Conservation (phyloP, 192 early-diverging fungal species). For the Chytriomyces sp. region DNA sequence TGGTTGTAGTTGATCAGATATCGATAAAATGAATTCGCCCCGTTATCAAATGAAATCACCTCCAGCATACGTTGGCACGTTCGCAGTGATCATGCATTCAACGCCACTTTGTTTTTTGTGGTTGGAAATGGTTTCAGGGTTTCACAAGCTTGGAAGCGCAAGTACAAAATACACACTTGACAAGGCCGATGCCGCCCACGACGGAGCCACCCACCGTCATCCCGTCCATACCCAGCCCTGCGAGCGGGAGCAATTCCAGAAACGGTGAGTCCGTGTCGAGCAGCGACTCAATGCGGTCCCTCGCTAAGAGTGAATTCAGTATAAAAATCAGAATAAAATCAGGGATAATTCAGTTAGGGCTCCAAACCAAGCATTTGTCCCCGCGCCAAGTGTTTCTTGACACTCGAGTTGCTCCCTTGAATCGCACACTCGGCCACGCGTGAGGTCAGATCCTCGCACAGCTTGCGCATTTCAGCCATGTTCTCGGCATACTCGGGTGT, state of each 20-base stretch:
- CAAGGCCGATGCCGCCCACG: slow-evolving; percentile 69
- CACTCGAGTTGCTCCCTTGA: slow-evolving; percentile 53
- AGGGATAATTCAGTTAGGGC: slow-evolving; percentile 9
- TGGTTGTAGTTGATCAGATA: not conserved
- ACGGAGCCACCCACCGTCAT: slow-evolving; percentile 71
- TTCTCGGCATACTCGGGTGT: slow-evolving; percentile 62
- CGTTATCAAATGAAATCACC: slow-evolving; percentile 22
- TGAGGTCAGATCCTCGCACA: slow-evolving; percentile 58
- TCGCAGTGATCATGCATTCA: slow-evolving; percentile 57
- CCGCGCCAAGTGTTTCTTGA: slow-evolving; percentile 61
- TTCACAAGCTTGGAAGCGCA: not conserved
- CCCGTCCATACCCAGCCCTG: slow-evolving; percentile 66
- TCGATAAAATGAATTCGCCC: not conserved
- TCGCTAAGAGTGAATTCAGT: slow-evolving; percentile 39
- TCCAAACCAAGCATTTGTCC: slow-evolving; percentile 64
- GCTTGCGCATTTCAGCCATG: slow-evolving; percentile 57
- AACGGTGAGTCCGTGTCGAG: slow-evolving; percentile 71
- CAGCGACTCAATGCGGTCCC: slow-evolving; percentile 64
- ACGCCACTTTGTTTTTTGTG: slow-evolving; percentile 8
- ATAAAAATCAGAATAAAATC: not conserved
- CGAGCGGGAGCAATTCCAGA: slow-evolving; percentile 64
- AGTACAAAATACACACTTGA: slow-evolving; percentile 50
- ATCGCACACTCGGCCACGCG: slow-evolving; percentile 56
- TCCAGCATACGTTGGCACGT: slow-evolving; percentile 64
- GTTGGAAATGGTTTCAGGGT: not conserved